Evolutionary conservation across 306 rosid species (phyloP).

Genomic region (Citrullus amarus): DNA sequence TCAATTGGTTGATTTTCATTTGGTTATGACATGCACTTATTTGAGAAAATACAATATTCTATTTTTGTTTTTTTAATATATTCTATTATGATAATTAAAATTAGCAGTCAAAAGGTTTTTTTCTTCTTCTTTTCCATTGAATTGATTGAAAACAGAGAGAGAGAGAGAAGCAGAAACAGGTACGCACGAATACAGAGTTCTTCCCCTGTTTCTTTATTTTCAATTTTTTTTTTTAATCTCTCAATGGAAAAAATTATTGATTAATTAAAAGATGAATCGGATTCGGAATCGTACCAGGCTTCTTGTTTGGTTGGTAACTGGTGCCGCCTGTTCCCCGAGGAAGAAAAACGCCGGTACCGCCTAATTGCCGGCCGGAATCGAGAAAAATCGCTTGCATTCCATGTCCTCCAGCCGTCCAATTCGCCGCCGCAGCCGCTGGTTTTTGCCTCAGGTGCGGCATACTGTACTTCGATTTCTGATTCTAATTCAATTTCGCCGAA

Average conservation of each 20-base stretch:
- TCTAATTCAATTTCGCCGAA: not conserved
- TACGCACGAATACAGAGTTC: conserved; percentile 2
- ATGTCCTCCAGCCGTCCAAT: conserved; percentile 33
- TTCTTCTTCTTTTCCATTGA: not conserved
- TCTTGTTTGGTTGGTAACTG: conserved; percentile 26
- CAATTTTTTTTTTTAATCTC: not conserved
- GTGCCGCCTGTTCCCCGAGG: conserved; percentile 47
- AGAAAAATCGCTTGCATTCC: conserved; percentile 80
- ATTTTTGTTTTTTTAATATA: too few relatives aligned
- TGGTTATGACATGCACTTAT: not conserved
- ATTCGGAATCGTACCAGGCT: conserved; percentile 34
- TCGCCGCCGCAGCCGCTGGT: conserved; percentile 12
- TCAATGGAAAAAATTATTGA: not conserved
- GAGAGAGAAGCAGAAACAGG: not conserved
- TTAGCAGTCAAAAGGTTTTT: not conserved
- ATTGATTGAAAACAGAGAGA: not conserved
- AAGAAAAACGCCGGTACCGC: conserved; percentile 84
- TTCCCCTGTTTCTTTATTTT: too few relatives aligned
- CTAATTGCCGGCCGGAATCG: conserved; percentile 31
- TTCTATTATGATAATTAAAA: not conserved
- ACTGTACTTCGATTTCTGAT: conserved; percentile 19
- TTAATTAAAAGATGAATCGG: not conserved
- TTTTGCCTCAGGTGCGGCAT: conserved; percentile 15
- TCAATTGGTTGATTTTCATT: not conserved
- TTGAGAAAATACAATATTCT: too few relatives aligned